Evolutionary conservation across 2,329 filamentous ascomycete genomes (phyloP).

Genomic region (Epichloe brachyelytri): DNA sequence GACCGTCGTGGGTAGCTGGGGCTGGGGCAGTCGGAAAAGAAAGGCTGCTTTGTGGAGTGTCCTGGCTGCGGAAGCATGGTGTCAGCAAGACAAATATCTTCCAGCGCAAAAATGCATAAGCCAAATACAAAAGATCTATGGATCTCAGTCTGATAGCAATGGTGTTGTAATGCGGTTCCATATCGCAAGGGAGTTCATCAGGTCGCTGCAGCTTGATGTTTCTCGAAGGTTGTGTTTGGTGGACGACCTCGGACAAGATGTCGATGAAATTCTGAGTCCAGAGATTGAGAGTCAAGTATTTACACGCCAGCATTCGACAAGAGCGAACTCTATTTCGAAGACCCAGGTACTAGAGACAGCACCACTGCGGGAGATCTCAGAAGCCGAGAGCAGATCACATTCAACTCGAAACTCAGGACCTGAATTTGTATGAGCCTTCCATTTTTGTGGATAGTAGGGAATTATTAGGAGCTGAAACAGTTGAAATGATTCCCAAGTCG

Average conservation of each 20-base stretch:
- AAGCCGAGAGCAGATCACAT: conserved; percentile 5
- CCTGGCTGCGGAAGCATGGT: conserved; percentile 73
- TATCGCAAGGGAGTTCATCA: conserved; percentile 38
- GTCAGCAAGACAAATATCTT: conserved; percentile 59
- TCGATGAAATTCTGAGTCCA: conserved; percentile 22
- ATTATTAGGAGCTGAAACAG: too few relatives aligned
- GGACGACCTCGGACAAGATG: conserved; percentile 17
- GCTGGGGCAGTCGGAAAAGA: conserved; percentile 58
- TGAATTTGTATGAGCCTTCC: background rate
- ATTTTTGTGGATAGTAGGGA: background rate
- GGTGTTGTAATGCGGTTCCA: conserved; percentile 37
- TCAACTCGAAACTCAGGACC: background rate
- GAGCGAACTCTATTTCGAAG: background rate
- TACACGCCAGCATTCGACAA: conserved; percentile 23
- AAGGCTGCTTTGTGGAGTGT: conserved; percentile 88
- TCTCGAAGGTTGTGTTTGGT: conserved; percentile 30
- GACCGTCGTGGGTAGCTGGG: conserved; percentile 49
- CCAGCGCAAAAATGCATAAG: conserved; percentile 70
- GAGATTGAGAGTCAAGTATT: conserved; percentile 37
- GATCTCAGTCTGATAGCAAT: conserved; percentile 33
- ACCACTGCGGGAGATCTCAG: conserved; percentile 19
- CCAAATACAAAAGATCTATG: conserved; percentile 48
- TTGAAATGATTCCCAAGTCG: too few relatives aligned
- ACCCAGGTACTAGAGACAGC: conserved; percentile 36
- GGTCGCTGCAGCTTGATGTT: conserved; percentile 35